Evolutionary conservation across 257 asterid species (phyloP).

Genomic region (Solanum paucissectum): DNA sequence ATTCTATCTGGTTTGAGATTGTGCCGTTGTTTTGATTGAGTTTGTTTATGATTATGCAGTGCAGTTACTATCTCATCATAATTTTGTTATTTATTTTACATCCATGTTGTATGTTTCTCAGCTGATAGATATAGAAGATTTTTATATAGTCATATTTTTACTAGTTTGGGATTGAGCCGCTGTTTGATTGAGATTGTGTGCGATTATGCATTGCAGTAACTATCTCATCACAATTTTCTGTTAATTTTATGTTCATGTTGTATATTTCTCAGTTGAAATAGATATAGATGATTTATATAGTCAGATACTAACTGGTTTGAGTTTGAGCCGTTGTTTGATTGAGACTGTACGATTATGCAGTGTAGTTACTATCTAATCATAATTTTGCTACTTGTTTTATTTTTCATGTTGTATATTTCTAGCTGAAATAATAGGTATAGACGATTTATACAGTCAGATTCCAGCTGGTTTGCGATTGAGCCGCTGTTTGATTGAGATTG

Average conservation of each 20-base stretch:
- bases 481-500: background rate
- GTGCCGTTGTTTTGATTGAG: background rate
- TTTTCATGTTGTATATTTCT: background rate
- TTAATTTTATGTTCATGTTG: background rate
- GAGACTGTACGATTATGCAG: background rate
- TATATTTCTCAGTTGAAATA: background rate
- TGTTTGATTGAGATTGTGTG: background rate
- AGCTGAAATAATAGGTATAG: background rate
- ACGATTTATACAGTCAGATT: background rate
- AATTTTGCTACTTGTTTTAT: background rate
- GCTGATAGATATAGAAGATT: background rate
- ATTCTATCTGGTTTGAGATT: background rate
- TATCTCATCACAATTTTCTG: background rate
- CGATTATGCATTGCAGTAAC: background rate
- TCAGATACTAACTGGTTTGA: background rate
- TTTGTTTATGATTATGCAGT: slow-evolving; percentile 23
- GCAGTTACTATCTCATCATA: background rate
- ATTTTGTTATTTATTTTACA: background rate
- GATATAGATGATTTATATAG: background rate
- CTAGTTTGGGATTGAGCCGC: background rate
- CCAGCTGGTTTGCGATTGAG: background rate
- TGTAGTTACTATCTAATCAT: background rate
- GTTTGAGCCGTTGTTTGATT: background rate
- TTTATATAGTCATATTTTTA: background rate
- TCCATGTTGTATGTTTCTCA: background rate